Percentiles rank a stretch among this genome's conserved stretches.
These are phyloP conservation scores for Candida anglica DNA, from an alignment of 805 yeast species.

Conservation along the genomic window DNA sequence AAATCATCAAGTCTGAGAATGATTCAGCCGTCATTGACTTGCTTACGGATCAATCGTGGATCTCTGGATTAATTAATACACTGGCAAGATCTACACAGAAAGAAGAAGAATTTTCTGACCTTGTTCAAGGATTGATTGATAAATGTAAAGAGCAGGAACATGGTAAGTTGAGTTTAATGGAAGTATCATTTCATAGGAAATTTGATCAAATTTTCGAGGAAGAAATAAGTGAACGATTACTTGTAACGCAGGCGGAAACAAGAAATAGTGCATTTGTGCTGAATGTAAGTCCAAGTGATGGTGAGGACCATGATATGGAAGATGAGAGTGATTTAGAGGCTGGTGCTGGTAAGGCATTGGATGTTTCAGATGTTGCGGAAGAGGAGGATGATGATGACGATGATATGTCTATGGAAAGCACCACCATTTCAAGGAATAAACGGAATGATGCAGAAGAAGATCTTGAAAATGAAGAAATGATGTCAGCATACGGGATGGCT, in stretches of 20 bases:
- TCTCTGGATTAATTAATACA: conserved; percentile 9
- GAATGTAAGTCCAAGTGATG: conserved; percentile 5
- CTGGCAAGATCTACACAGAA: conserved; percentile 4
- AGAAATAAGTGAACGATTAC: conserved; percentile 8
- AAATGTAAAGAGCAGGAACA: conserved; percentile 7
- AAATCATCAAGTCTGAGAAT: conserved; percentile 41
- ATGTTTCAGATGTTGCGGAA: conserved; percentile 14
- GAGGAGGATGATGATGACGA: conserved; percentile 13
- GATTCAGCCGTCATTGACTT: conserved; percentile 10
- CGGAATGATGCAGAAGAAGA: conserved; percentile 9
- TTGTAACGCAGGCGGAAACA: conserved; percentile 3
- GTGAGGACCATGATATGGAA: conserved; percentile 12
- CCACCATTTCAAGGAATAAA: conserved; percentile 5
- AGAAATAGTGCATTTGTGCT: conserved; percentile 1
- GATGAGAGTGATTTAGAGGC: conserved; percentile 23
- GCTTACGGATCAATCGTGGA: conserved; percentile 21
- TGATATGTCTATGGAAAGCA: conserved; percentile 19
- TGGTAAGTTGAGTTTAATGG: conserved; percentile 4
- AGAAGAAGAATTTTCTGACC: conserved; percentile 7
- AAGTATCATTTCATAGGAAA: conserved; percentile 3
- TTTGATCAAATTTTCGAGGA: conserved; percentile 9
- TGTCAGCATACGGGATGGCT: too few species aligned
- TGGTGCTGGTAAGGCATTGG: conserved; percentile 13
- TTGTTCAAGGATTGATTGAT: conserved; percentile 7
- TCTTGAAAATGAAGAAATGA: conserved; percentile 8